phyloP scores from a whole-genome alignment of 192 early-diverging fungal genomes.

The Coemansia sp. region DNA sequence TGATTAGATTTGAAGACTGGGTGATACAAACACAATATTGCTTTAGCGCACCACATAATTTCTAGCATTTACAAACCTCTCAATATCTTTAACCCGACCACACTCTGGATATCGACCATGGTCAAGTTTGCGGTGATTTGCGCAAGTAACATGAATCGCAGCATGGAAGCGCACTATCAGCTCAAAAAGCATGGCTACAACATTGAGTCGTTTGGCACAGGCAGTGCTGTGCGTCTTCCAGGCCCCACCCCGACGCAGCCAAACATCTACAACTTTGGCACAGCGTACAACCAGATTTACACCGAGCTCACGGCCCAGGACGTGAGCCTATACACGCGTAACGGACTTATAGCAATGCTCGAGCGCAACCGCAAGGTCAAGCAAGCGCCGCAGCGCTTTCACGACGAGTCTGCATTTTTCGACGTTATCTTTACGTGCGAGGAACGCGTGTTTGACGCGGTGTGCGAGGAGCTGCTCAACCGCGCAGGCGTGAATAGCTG shows the following conservation, averaged over 20 bases:
- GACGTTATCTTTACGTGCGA: slow-evolving; percentile 97
- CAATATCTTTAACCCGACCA: too few species aligned
- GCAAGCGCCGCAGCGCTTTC: slow-evolving; percentile 83
- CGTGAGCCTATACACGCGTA: slow-evolving; percentile 71
- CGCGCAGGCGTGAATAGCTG: slow-evolving; percentile 65
- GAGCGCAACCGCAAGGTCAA: slow-evolving; percentile 95
- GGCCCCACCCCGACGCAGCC: slow-evolving; percentile 83
- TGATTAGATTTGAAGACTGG: background rate
- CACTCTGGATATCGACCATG: slow-evolving; percentile 39
- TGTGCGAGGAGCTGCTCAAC: slow-evolving; percentile 82
- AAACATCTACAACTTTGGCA: slow-evolving; percentile 92
- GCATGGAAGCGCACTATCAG: slow-evolving; percentile 93
- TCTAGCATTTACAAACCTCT: too few species aligned
- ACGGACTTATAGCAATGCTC: slow-evolving; percentile 87
- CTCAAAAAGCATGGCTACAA: slow-evolving; percentile 73
- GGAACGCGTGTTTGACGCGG: slow-evolving; percentile 91
- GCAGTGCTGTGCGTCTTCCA: slow-evolving; percentile 83
- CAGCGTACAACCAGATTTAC: slow-evolving; percentile 87
- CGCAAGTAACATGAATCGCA: slow-evolving; percentile 95
- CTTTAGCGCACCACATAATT: too few species aligned
- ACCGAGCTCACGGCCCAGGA: slow-evolving; percentile 76
- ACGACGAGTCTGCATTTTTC: slow-evolving; percentile 69
- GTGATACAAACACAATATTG: background rate
- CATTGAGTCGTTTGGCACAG: slow-evolving; percentile 88
- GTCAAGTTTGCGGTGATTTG: slow-evolving; percentile 91